Evolutionary conservation across 129 eudicot species (phyloP).

Genomic region (Apium graveolens): DNA sequence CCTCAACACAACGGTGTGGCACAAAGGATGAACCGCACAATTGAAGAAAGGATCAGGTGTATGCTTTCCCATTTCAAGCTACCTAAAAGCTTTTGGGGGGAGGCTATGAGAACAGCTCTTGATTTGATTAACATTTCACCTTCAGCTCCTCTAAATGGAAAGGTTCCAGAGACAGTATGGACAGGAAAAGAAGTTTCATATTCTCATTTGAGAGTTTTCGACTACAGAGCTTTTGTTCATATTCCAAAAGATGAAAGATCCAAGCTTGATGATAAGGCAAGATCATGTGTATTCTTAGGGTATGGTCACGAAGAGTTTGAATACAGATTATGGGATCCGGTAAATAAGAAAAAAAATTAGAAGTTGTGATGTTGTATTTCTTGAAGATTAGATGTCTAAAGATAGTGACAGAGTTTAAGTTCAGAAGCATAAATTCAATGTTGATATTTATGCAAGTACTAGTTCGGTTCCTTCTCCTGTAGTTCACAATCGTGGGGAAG

Average conservation of each 20-base stretch:
- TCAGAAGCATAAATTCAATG: not conserved
- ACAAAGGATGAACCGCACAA: slow-evolving; percentile 14
- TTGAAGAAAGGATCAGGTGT: slow-evolving; percentile 3
- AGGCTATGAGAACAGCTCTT: not conserved
- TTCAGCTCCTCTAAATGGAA: not conserved
- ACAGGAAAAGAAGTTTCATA: not conserved
- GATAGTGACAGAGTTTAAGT: not conserved
- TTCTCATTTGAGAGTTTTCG: not conserved
- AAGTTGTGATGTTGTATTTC: not conserved
- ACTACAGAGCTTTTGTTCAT: slow-evolving; percentile 8
- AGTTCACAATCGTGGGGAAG: not conserved
- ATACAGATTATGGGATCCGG: slow-evolving; percentile 13
- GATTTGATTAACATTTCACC: slow-evolving; percentile 7
- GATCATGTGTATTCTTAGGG: not conserved
- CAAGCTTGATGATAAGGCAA: slow-evolving; percentile 14
- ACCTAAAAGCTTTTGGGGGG: not conserved
- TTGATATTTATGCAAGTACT: not conserved
- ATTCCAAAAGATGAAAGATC: slow-evolving; percentile 20
- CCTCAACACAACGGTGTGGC: slow-evolving; percentile 9
- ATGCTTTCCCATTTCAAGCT: not conserved
- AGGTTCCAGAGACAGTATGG: not conserved
- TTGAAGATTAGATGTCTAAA: not conserved
- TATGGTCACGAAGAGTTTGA: slow-evolving; percentile 13
- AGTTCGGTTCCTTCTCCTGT: not conserved
- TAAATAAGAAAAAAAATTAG: slow-evolving; percentile 4